Conservation (phyloP, 1,284 basidiomycete genomes). For the Marasmius sp. region DNA sequence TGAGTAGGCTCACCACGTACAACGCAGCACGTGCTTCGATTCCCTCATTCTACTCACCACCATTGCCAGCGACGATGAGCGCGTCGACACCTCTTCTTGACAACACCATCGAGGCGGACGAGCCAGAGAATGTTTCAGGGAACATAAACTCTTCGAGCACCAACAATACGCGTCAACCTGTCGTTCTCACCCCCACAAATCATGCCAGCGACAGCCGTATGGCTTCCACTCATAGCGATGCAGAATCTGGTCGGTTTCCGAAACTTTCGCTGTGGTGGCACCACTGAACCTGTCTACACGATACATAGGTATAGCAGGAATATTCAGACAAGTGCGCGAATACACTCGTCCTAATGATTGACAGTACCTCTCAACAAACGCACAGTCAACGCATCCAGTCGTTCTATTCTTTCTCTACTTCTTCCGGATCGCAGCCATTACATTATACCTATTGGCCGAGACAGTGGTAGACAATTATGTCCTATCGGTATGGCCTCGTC, state of each 20-base stretch:
- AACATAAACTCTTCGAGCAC: slow-evolving; percentile 35
- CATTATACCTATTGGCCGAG: slow-evolving; percentile 86
- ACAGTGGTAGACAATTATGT: slow-evolving; percentile 89
- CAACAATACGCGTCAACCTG: slow-evolving; percentile 35
- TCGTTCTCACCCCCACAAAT: slow-evolving; percentile 58
- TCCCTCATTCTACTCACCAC: not conserved
- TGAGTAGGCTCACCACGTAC: not conserved
- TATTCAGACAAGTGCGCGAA: slow-evolving; percentile 66
- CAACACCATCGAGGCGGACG: slow-evolving; percentile 71
- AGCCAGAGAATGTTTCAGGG: slow-evolving; percentile 36
- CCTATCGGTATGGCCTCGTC: slow-evolving; percentile 63
- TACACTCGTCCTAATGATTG: not conserved
- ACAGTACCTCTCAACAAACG: not conserved
- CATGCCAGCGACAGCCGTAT: slow-evolving; percentile 38
- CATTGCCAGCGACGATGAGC: slow-evolving; percentile 33
- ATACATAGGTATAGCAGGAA: slow-evolving; percentile 63
- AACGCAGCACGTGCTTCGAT: not conserved
- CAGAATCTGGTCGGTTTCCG: slow-evolving; percentile 62
- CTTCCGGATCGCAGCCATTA: slow-evolving; percentile 83
- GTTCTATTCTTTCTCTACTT: slow-evolving; percentile 83
- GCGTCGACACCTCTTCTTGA: slow-evolving; percentile 58
- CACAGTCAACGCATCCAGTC: slow-evolving; percentile 83
- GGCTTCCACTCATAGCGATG: slow-evolving; percentile 57
- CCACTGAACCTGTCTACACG: slow-evolving; percentile 1
- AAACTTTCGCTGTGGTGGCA: not conserved